Evolutionary conservation across 768 basidiomycete genomes (phyloP).

Genomic region (Porphyrellus cyaneotinctus): DNA sequence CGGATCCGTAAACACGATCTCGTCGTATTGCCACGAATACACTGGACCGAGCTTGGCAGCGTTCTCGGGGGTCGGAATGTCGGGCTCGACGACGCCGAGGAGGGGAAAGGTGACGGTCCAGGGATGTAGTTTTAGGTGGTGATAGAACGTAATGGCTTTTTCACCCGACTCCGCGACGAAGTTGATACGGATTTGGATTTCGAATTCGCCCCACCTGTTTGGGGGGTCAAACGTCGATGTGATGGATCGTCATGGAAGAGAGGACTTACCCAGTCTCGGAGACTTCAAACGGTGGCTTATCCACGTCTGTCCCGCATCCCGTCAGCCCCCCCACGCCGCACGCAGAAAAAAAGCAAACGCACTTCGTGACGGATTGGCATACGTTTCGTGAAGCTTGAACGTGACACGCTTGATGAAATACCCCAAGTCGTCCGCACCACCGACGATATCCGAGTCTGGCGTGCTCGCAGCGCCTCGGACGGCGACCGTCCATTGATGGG

Average conservation of each 20-base stretch:
- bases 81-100: conserved; percentile 45
- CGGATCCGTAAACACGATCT: conserved; percentile 94
- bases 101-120: conserved; percentile 52
- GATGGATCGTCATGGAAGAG: not conserved
- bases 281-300: conserved; percentile 91
- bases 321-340: not conserved
- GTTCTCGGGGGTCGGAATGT: conserved; percentile 62
- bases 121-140: conserved; percentile 94
- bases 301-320: conserved; percentile 54
- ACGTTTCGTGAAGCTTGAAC: conserved; percentile 97
- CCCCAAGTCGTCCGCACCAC: conserved; percentile 84
- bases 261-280: conserved; percentile 83
- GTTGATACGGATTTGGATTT: conserved; percentile 86
- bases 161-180: conserved; percentile 89
- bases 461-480: conserved; percentile 83
- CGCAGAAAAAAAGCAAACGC: conserved; percentile 22
- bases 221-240: not conserved
- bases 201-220: conserved; percentile 94
- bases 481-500: conserved; percentile 96
- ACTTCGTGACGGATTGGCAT: conserved; percentile 88
- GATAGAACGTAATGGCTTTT: conserved; percentile 82
- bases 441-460: conserved; percentile 70
- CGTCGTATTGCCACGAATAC: conserved; percentile 98
- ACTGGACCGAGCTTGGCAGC: conserved; percentile 73
- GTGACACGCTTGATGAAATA: conserved; percentile 95